Conservation (phyloP, 495 filamentous ascomycete species). For the Neurospora sublineolata region DNA sequence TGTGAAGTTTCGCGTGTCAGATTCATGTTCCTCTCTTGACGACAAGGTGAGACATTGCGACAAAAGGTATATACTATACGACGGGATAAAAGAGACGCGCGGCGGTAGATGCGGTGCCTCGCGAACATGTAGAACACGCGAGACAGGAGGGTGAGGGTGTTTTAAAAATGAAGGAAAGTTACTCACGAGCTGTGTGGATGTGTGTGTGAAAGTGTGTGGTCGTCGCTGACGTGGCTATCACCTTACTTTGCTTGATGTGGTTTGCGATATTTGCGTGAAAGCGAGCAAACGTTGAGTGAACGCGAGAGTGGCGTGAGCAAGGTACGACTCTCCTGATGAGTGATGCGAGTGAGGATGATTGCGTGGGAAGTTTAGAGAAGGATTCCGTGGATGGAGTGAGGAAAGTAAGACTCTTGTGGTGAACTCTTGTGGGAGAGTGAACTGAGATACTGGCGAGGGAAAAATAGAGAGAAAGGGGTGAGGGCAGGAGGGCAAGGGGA, state of each 20-base stretch:
- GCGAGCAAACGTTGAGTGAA: background rate
- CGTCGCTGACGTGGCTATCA: background rate
- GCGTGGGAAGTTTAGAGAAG: too few relatives aligned
- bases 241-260: background rate
- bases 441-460: background rate
- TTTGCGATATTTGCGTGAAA: background rate
- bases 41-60: background rate
- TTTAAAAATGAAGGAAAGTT: background rate
- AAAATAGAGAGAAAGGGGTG: background rate
- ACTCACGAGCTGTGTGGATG: background rate
- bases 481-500: background rate
- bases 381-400: too few relatives aligned
- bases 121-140: background rate
- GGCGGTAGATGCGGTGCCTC: background rate
- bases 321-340: background rate
- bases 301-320: background rate
- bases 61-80: background rate
- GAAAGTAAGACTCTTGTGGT: background rate
- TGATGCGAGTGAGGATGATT: too few relatives aligned
- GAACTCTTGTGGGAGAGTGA: background rate
- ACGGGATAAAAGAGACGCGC: background rate
- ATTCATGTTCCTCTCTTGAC: background rate
- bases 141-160: background rate
- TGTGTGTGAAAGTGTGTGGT: background rate
- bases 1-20: background rate